Conservation (phyloP, 2,329 filamentous ascomycete genomes). For the Pochonia chlamydosporia region DNA sequence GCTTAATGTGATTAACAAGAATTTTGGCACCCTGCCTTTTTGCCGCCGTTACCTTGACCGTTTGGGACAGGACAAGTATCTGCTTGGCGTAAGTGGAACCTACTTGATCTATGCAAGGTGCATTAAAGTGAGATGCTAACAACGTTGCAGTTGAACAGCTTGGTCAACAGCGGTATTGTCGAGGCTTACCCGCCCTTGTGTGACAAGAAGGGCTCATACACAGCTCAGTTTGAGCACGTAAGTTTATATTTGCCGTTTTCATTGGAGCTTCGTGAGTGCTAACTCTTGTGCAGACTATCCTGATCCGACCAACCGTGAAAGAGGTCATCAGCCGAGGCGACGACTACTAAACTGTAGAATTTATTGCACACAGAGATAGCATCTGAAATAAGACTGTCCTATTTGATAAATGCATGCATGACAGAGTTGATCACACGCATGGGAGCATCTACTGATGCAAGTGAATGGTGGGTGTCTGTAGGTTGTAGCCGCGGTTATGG, state of each 20-base stretch:
- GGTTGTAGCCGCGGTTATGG: not conserved
- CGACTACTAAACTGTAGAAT: constrained; percentile 56
- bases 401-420: constrained; percentile 9
- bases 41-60: constrained; percentile 88
- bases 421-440: not conserved
- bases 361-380: constrained; percentile 14
- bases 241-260: constrained; percentile 30
- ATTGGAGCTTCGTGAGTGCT: constrained; percentile 3
- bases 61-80: constrained; percentile 90
- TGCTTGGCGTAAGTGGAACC: constrained; percentile 63
- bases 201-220: constrained; percentile 92
- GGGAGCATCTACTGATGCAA: not conserved
- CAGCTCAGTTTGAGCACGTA: constrained; percentile 91
- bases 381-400: constrained; percentile 23
- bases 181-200: constrained; percentile 85
- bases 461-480: not conserved
- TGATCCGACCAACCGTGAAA: constrained; percentile 75
- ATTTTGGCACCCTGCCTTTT: constrained; percentile 89
- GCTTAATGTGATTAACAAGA: constrained; percentile 87
- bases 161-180: constrained; percentile 77
- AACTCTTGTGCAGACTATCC: constrained; percentile 52
- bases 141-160: constrained; percentile 64
- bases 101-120: not conserved
- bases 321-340: constrained; percentile 83
- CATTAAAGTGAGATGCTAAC: not conserved